Conservation (phyloP, 2,329 filamentous ascomycete genomes). For the Alternaria gansuensis region DNA sequence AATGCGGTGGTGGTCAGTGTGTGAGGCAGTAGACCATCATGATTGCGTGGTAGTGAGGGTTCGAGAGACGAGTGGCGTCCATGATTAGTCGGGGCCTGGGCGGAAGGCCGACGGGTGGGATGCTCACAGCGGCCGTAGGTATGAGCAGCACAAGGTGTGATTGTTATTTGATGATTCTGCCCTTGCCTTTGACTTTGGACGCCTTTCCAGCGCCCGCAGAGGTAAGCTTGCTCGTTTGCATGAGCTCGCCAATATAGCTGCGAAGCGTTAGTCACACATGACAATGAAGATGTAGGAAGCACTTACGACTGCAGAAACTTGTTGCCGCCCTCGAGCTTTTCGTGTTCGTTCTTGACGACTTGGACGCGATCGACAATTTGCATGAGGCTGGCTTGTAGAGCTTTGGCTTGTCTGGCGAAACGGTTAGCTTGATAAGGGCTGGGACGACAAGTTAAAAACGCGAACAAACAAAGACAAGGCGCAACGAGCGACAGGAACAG, state of each 20-base stretch:
- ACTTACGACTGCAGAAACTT: conserved; percentile 81
- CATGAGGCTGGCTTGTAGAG: conserved; percentile 86
- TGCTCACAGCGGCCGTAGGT: conserved; percentile 25
- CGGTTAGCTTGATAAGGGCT: conserved; percentile 19
- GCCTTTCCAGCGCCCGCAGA: conserved; percentile 61
- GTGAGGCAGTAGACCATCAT: conserved; percentile 47
- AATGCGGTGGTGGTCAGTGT: conserved; percentile 27
- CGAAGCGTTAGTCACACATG: conserved; percentile 24
- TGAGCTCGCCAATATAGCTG: conserved; percentile 96
- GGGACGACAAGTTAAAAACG: conserved; percentile 10
- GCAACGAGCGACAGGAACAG: background rate
- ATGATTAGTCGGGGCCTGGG: conserved; percentile 43
- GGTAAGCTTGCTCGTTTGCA: conserved; percentile 75
- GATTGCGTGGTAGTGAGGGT: conserved; percentile 45
- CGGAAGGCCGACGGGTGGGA: conserved; percentile 40
- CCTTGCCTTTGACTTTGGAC: conserved; percentile 57
- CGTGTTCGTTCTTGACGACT: conserved; percentile 90
- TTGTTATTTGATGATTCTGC: conserved; percentile 51
- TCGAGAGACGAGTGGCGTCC: conserved; percentile 41
- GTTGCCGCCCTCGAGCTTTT: conserved; percentile 96
- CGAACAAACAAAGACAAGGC: conserved; percentile 2
- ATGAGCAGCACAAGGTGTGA: conserved; percentile 30
- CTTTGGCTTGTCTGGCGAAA: conserved; percentile 78
- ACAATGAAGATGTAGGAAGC: background rate
- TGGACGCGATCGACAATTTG: conserved; percentile 94